phyloP scores from a whole-genome alignment of 2,329 filamentous ascomycete genomes.

The Penicillium polonicum region DNA sequence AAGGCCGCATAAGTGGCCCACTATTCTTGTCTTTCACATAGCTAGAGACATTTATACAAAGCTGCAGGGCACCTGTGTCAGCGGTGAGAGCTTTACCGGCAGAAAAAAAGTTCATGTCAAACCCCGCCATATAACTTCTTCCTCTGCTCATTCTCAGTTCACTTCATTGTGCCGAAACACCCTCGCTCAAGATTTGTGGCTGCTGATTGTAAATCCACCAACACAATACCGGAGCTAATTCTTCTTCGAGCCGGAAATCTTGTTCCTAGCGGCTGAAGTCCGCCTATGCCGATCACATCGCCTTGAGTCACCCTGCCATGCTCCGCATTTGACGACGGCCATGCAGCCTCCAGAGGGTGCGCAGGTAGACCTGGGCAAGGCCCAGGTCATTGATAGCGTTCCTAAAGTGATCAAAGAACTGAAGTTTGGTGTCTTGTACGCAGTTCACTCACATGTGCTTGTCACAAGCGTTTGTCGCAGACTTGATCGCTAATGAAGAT shows the following conservation, averaged over 20 bases:
- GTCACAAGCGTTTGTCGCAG: constrained; percentile 7
- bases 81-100: constrained; percentile 22
- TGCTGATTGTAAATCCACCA: not conserved
- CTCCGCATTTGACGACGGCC: constrained; percentile 35
- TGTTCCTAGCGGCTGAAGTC: constrained; percentile 18
- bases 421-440: constrained; percentile 88
- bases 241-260: not conserved
- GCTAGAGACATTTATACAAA: constrained; percentile 4
- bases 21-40: not conserved
- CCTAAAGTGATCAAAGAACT: constrained; percentile 91
- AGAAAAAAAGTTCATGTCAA: constrained; percentile 33
- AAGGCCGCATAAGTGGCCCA: no score
- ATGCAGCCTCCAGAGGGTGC: constrained; percentile 45
- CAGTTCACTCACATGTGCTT: constrained; percentile 22
- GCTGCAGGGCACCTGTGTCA: not conserved
- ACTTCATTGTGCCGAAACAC: not conserved
- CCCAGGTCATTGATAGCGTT: constrained; percentile 83
- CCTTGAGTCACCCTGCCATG: constrained; percentile 37
- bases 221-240: not conserved
- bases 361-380: constrained; percentile 61
- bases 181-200: not conserved
- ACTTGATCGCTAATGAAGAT: constrained; percentile 18
- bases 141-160: constrained; percentile 10
- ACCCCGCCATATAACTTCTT: constrained; percentile 25
- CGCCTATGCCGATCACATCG: constrained; percentile 24